These are phyloP conservation scores for Hawksworthiomyces lignivorus DNA, from an alignment of 2,329 filamentous ascomycete genomes.

Conservation along the genomic window DNA sequence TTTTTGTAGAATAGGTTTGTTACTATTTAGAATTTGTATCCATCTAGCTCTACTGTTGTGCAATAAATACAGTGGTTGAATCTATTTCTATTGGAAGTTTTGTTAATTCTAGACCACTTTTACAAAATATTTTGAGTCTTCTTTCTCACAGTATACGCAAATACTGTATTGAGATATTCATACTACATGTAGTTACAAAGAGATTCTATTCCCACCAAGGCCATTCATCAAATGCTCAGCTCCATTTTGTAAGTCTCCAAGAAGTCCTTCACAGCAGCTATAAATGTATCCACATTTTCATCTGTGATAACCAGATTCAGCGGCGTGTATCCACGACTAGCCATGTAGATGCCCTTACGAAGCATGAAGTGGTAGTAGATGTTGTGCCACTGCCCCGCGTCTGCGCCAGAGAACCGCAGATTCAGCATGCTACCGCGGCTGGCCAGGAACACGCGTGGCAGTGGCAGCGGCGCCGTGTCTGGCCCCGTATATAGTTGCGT, in stretches of 20 bases:
- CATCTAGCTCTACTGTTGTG: no score
- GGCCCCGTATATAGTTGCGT: slow-evolving; percentile 4
- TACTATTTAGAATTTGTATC: no score
- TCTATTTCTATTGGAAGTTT: no score
- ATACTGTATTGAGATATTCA: no score
- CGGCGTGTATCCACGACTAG: slow-evolving; percentile 17
- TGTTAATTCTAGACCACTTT: no score
- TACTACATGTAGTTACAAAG: no score
- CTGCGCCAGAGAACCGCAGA: slow-evolving; percentile 30
- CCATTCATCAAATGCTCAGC: no score
- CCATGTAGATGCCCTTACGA: slow-evolving; percentile 19
- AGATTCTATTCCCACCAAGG: no score
- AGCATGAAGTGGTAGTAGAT: slow-evolving; percentile 21
- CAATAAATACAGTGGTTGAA: no score
- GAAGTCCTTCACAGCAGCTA: slow-evolving; percentile 12
- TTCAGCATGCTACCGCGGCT: slow-evolving; percentile 25
- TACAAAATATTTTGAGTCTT: no score
- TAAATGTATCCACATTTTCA: slow-evolving; percentile 16
- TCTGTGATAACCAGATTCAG: slow-evolving; percentile 18
- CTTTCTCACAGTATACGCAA: no score
- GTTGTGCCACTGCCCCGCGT: slow-evolving; percentile 13
- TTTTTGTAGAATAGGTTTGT: no score
- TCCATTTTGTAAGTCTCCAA: slow-evolving; percentile 3
- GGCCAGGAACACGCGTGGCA: slow-evolving; percentile 13
- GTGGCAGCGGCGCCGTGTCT: slow-evolving; percentile 1